Conservation (phyloP, 805 yeast genomes). For the Ascoidea asiatica region DNA sequence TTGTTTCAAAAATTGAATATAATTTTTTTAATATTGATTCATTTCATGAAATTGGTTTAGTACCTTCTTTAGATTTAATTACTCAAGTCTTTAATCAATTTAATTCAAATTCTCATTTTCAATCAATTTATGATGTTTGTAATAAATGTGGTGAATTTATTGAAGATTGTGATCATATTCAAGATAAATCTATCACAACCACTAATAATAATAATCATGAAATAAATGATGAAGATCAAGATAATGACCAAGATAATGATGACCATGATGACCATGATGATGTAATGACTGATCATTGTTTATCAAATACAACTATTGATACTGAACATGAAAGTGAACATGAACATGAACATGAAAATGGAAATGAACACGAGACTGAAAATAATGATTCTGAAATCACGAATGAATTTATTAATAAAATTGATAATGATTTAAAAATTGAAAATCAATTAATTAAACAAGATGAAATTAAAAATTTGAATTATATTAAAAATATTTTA, state of each 20-base stretch:
- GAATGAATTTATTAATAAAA: background rate
- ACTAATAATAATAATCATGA: too few relatives aligned
- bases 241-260: slow-evolving; percentile 7
- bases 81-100: slow-evolving; percentile 47
- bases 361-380: slow-evolving; percentile 10
- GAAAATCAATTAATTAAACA: background rate
- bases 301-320: too few relatives aligned
- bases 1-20: background rate
- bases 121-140: slow-evolving; percentile 28
- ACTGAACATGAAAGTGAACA: slow-evolving; percentile 5
- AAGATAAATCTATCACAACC: too few relatives aligned
- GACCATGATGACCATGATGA: slow-evolving; percentile 10
- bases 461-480: slow-evolving; percentile 3
- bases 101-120: slow-evolving; percentile 5
- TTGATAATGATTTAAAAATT: background rate
- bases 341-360: slow-evolving; percentile 9
- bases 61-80: slow-evolving; percentile 76
- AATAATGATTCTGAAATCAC: slow-evolving; percentile 7
- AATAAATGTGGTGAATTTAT: slow-evolving; percentile 29
- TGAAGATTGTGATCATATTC: slow-evolving; percentile 26
- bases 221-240: slow-evolving; percentile 10
- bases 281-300: slow-evolving; percentile 1
- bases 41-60: slow-evolving; percentile 61
- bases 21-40: slow-evolving; percentile 67
- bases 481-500: too few relatives aligned